These are phyloP conservation scores for Stellera chamaejasme DNA, from an alignment of 345 rosid species.

Conservation along the genomic window DNA sequence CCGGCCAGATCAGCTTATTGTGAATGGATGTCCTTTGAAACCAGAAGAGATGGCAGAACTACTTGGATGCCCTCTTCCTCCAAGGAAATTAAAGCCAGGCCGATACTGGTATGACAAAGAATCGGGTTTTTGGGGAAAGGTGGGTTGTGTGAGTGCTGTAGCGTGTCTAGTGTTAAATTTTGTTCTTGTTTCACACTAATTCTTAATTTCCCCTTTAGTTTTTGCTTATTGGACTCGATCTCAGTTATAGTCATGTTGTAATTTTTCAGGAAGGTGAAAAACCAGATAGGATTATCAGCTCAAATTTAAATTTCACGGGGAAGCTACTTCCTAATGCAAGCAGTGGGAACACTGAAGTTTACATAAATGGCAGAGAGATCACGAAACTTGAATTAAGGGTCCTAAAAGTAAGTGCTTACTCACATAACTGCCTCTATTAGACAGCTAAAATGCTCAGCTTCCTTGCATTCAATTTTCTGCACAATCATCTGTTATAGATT, in stretches of 20 bases:
- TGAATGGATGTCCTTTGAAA: constrained; percentile 76
- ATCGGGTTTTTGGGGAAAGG: constrained; percentile 99
- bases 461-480: no score
- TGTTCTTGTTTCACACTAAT: not conserved
- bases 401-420: constrained; percentile 44
- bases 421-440: no score
- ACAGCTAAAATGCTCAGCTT: no score
- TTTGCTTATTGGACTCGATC: not conserved
- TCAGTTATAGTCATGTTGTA: constrained; percentile 10
- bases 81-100: constrained; percentile 85
- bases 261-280: constrained; percentile 88
- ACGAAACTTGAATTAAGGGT: constrained; percentile 81
- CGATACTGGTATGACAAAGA: constrained; percentile 98
- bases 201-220: not conserved
- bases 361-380: constrained; percentile 86
- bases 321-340: constrained; percentile 72
- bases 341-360: constrained; percentile 85
- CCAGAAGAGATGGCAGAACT: constrained; percentile 87
- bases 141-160: constrained; percentile 16
- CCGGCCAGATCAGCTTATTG: constrained; percentile 82
- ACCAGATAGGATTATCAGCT: constrained; percentile 74
- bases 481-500: not conserved
- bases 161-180: constrained; percentile 11
- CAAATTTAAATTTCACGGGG: constrained; percentile 83
- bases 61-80: constrained; percentile 71